A percentile compares a stretch with the other conserved stretches of the same genome.
Evolutionary conservation across 2,329 filamentous ascomycete species (phyloP).

Genomic region (Hymenoscyphus repandus): DNA sequence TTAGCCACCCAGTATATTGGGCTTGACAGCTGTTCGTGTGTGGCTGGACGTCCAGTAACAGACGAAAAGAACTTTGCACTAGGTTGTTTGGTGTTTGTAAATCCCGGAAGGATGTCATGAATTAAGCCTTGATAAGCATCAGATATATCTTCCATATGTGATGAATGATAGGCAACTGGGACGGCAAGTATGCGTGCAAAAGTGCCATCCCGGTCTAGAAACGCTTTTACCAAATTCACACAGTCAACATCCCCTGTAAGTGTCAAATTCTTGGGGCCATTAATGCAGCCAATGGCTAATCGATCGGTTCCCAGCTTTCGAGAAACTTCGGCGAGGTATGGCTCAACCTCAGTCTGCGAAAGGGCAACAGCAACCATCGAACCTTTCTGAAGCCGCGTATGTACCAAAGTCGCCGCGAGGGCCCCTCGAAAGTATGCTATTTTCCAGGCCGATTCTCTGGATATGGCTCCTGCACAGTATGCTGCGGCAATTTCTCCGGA

Average conservation of each 20-base stretch:
- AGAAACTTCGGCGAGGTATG: constrained; percentile 2
- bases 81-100: too few species aligned
- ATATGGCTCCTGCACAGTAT: constrained; percentile 18
- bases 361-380: constrained; percentile 50
- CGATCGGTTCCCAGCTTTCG: constrained; percentile 5
- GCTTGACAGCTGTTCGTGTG: too few species aligned
- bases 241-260: too few species aligned
- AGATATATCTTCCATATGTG: constrained; percentile 26
- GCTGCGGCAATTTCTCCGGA: constrained; percentile 43
- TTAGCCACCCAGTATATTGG: too few species aligned
- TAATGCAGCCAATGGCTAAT: constrained; percentile 32
- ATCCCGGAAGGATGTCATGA: too few species aligned
- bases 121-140: too few species aligned
- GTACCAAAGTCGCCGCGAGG: background rate
- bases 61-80: too few species aligned
- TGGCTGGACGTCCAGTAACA: too few species aligned
- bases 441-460: constrained; percentile 11
- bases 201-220: constrained; percentile 18
- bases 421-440: constrained; percentile 23
- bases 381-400: constrained; percentile 29
- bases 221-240: constrained; percentile 14
- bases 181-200: constrained; percentile 34
- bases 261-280: constrained; percentile 15
- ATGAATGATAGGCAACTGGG: constrained; percentile 39
- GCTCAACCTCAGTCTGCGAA: constrained; percentile 14